Evolutionary conservation across 257 asterid genomes (phyloP), one percentile per base, ranked within the genome.

Genomic region (Nicotiana tomentosiformis): DNA sequence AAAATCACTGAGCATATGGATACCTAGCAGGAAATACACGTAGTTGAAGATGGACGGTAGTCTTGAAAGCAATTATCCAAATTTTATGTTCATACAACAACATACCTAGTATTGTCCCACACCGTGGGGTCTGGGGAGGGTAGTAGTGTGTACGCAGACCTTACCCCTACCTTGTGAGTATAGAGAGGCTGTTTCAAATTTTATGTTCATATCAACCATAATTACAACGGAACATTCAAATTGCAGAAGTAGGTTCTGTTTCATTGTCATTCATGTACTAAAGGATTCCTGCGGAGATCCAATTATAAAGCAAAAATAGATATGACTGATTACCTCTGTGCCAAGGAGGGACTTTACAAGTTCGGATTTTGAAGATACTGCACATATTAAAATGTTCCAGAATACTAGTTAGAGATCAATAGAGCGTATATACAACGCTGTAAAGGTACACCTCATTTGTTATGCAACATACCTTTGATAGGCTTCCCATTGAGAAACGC

Each of bases 261-360:
- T 39, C 77, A 37, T 69, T 39, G 35, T 20, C 12, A 46, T 72
- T 72, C 12, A 72, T 12, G 60, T 11, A 43, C 60, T 43, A 20
- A 72, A 72, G n/a, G 23, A 49, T 20, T 10, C 23, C 10, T 14
- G 39, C 15, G 7, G 79, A 23, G n/a, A 70, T 18, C 18, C 0
- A 37, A 23, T 14, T 14, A 72, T 7, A 46, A 3, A 39, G 14
- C 12, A 23, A 72, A 10, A 20, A 23, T 23, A 49, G 64, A 74
- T 7, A 49, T 5, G 10, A 16, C 26, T 8, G n/a, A 72, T 35
- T 90, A 93, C 98, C 97, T 91, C 98, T 39, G 98, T 91, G 77
- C 88, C 93, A 84, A 94, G 98, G 88, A 94, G 95, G 78, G 97
- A 90, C 90, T 89, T 89, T 80, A 93, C 88, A 5, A 94, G 97